Conservation (phyloP, 371 early-diverging fungal species). For the Circinella umbellata region DNA sequence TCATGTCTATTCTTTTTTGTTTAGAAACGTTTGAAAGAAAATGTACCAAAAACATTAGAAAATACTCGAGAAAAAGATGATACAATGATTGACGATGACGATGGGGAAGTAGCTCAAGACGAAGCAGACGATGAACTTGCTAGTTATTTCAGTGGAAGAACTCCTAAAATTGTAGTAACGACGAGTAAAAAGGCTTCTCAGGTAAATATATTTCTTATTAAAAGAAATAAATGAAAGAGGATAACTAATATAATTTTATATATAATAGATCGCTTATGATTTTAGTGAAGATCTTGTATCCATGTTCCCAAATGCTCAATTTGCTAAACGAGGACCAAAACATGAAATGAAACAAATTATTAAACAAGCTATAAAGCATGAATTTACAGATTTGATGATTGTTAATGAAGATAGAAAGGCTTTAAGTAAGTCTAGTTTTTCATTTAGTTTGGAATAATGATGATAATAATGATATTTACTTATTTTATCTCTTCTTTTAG, state of each 20-base stretch:
- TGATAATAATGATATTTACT: no score
- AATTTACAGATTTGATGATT: slow-evolving; percentile 91
- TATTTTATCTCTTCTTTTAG: slow-evolving; percentile 40
- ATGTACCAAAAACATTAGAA: slow-evolving; percentile 94
- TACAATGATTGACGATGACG: slow-evolving; percentile 85
- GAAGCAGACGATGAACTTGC: slow-evolving; percentile 95
- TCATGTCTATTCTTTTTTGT: not conserved
- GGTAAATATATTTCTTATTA: not conserved
- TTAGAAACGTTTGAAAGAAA: slow-evolving; percentile 84
- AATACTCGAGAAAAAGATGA: slow-evolving; percentile 93
- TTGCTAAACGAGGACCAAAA: slow-evolving; percentile 85
- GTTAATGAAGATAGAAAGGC: slow-evolving; percentile 91
- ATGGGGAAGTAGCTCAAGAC: slow-evolving; percentile 85
- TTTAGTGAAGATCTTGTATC: slow-evolving; percentile 90
- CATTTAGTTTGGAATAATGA: no score
- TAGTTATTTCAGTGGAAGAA: slow-evolving; percentile 82
- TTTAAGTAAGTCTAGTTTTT: slow-evolving; percentile 68
- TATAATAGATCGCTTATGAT: slow-evolving; percentile 61
- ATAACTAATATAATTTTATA: not conserved
- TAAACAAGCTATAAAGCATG: slow-evolving; percentile 84
- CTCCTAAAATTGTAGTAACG: slow-evolving; percentile 95
- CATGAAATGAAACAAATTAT: slow-evolving; percentile 92
- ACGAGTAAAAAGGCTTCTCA: slow-evolving; percentile 77
- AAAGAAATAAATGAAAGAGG: no score
- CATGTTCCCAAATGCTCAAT: slow-evolving; percentile 92